Evolutionary conservation across 768 basidiomycete genomes (phyloP).

Genomic region (Tricholoma terreum): DNA sequence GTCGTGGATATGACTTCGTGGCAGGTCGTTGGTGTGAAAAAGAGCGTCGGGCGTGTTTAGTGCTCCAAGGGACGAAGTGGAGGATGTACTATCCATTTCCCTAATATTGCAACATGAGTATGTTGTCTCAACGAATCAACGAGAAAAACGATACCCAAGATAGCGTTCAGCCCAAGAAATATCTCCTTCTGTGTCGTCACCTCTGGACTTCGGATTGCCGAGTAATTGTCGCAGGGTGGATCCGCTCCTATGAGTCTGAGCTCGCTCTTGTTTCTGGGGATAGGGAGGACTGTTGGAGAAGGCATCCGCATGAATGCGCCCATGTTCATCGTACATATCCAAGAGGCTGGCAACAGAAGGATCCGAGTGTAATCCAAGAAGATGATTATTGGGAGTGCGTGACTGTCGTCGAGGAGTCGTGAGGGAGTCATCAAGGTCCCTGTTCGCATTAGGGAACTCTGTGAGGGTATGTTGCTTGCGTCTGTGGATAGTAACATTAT

Average conservation of each 20-base stretch:
- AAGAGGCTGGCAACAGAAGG: conserved; percentile 77
- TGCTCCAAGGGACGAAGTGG: conserved; percentile 50
- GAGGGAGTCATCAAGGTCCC: conserved; percentile 29
- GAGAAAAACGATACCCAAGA: conserved; percentile 47
- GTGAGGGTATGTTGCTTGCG: conserved; percentile 60
- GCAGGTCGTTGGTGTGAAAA: conserved; percentile 33
- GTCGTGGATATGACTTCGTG: conserved; percentile 28
- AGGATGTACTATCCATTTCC: conserved; percentile 41
- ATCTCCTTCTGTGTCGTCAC: conserved; percentile 53
- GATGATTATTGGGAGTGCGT: conserved; percentile 39
- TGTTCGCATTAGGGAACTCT: conserved; percentile 64
- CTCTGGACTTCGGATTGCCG: conserved; percentile 44
- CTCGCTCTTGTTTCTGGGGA: conserved; percentile 38
- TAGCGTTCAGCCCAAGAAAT: conserved; percentile 84
- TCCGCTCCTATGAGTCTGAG: conserved; percentile 58
- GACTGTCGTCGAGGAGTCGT: conserved; percentile 22
- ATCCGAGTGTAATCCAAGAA: conserved; percentile 63
- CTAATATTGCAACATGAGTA: conserved; percentile 25
- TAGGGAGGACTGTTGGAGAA: conserved; percentile 63
- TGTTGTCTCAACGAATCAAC: neutral
- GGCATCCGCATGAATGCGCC: conserved; percentile 53
- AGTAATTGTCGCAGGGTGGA: conserved; percentile 75
- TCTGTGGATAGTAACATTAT: conserved; percentile 68
- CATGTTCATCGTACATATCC: conserved; percentile 71
- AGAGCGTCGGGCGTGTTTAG: conserved; percentile 44